phyloP scores from a whole-genome alignment of 116 monocot genomes.

The Dioscorea cayenensis region DNA sequence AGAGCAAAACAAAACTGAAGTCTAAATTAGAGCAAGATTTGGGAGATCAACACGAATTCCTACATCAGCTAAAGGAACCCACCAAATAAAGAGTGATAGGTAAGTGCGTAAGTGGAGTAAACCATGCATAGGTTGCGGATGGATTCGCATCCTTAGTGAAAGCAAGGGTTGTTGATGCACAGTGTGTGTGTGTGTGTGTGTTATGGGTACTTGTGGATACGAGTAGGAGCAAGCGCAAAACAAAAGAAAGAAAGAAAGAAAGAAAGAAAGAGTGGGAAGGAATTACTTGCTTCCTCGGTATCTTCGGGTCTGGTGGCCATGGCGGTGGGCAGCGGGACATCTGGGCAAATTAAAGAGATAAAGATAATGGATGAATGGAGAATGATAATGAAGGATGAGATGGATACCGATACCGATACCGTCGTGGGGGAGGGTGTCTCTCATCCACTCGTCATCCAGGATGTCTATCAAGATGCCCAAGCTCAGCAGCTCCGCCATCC shows the following conservation, averaged over 20 bases:
- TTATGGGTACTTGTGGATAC: too few relatives aligned
- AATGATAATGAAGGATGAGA: not conserved
- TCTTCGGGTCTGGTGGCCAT: constrained; percentile 41
- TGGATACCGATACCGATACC: constrained; percentile 34
- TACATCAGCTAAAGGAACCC: too few relatives aligned
- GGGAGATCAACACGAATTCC: too few relatives aligned
- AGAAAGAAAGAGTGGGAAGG: not conserved
- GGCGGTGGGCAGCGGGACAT: constrained; percentile 42
- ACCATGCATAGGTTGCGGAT: too few relatives aligned
- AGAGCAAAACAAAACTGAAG: too few relatives aligned
- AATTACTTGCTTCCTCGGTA: constrained; percentile 37
- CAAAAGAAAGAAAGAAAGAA: not conserved
- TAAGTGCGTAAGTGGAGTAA: too few relatives aligned
- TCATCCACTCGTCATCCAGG: constrained; percentile 61
- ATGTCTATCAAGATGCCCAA: constrained; percentile 63
- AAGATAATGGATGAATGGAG: not conserved
- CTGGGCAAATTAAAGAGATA: constrained; percentile 10
- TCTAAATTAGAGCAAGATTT: too few relatives aligned
- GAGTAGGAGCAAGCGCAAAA: not conserved
- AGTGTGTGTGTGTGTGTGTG: not conserved
- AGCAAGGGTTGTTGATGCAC: not conserved
- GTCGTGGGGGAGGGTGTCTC: constrained; percentile 58
- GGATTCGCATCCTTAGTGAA: not conserved
- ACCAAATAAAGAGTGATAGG: too few relatives aligned
- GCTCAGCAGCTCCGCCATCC: constrained; percentile 45